Evolutionary conservation across 2,329 filamentous ascomycete genomes (phyloP).

Genomic region (Colletotrichum filicis): DNA sequence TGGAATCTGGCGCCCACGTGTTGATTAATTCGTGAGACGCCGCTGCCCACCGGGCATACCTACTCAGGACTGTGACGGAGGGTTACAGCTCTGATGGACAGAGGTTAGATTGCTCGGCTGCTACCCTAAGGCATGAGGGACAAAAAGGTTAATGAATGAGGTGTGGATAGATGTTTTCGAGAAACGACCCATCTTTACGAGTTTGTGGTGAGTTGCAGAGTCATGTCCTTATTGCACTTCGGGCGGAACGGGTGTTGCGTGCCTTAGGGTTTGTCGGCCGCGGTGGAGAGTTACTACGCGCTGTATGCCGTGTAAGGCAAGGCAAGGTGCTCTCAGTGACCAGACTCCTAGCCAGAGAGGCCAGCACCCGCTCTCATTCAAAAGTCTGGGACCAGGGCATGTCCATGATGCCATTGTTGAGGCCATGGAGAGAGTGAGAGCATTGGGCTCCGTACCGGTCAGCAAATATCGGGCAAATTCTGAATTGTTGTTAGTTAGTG

Average conservation of each 20-base stretch:
- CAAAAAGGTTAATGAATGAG: slow-evolving; percentile 24
- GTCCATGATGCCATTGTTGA: background rate
- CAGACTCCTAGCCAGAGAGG: background rate
- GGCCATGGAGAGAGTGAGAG: background rate
- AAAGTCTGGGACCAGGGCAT: background rate
- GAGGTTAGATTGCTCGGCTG: background rate
- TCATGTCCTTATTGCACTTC: slow-evolving; percentile 21
- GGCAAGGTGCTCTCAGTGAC: background rate
- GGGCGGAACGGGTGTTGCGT: slow-evolving; percentile 22
- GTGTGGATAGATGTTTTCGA: slow-evolving; percentile 19
- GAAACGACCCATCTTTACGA: slow-evolving; percentile 30
- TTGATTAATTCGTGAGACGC: slow-evolving; percentile 7
- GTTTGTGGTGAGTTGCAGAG: slow-evolving; percentile 15
- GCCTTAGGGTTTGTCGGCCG: slow-evolving; percentile 15
- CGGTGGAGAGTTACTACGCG: background rate
- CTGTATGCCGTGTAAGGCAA: background rate
- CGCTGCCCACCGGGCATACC: background rate
- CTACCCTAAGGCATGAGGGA: slow-evolving; percentile 2
- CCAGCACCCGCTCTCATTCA: background rate
- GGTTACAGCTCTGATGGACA: background rate
- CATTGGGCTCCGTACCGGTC: background rate
- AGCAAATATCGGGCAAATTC: background rate
- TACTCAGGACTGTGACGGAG: background rate
- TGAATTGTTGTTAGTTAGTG: background rate
- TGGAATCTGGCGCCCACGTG: slow-evolving; percentile 20